These are phyloP conservation scores for Pseudoperonospora humuli DNA, from an alignment of 352 stramenopile species.

Conservation along the genomic window DNA sequence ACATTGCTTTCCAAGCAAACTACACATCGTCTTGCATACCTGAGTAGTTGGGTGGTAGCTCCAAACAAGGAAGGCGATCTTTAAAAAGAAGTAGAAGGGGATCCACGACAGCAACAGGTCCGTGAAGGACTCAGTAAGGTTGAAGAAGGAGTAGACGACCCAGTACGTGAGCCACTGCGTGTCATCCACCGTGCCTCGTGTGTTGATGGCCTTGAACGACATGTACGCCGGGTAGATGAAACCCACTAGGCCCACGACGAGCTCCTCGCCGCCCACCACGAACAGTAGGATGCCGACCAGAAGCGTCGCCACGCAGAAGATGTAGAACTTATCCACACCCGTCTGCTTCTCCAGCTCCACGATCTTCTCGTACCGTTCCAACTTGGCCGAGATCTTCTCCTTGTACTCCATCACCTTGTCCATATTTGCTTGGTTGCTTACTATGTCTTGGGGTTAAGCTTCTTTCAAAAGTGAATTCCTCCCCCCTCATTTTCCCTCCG, in stretches of 20 bases:
- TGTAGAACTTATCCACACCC: constrained; percentile 85
- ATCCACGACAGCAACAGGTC: constrained; percentile 80
- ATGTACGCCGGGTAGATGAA: constrained; percentile 86
- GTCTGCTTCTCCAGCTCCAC: constrained; percentile 81
- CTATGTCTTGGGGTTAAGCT: constrained; percentile 4
- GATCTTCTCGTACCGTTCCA: constrained; percentile 80
- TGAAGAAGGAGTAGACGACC: constrained; percentile 96
- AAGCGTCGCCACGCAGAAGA: constrained; percentile 45
- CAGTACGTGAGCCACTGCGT: constrained; percentile 89
- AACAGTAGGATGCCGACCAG: constrained; percentile 65
- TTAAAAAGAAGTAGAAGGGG: constrained; percentile 85
- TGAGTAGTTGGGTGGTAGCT: constrained; percentile 71
- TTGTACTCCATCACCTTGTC: constrained; percentile 82
- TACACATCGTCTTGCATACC: constrained; percentile 14
- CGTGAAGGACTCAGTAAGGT: constrained; percentile 88
- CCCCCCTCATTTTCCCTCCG: constrained; percentile 9
- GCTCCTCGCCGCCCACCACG: constrained; percentile 63
- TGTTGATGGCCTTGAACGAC: constrained; percentile 86
- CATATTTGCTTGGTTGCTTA: constrained; percentile 29
- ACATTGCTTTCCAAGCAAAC: constrained; percentile 2
- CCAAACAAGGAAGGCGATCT: constrained; percentile 84
- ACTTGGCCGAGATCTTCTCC: constrained; percentile 68
- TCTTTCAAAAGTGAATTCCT: constrained; percentile 46
- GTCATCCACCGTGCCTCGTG: constrained; percentile 58
- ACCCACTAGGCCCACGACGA: constrained; percentile 76